These are phyloP conservation scores for Gautieria morchelliformis DNA, from an alignment of 768 basidiomycete species.

Conservation along the genomic window DNA sequence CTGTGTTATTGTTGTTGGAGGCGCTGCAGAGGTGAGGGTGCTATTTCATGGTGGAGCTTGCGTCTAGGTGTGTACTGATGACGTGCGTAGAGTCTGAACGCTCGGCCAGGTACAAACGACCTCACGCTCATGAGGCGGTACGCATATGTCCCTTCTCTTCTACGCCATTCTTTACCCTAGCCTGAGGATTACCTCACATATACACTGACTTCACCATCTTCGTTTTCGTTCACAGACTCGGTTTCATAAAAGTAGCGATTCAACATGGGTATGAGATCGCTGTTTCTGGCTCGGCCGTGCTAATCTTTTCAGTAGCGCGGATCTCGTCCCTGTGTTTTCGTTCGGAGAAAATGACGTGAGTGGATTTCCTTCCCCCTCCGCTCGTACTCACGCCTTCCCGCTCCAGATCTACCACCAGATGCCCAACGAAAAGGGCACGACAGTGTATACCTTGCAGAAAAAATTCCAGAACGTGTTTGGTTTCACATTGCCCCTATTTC, in stretches of 20 bases:
- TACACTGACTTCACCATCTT: background rate
- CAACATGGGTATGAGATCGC: conserved; percentile 58
- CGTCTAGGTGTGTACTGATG: background rate
- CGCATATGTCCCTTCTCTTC: conserved; percentile 11
- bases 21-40: conserved; percentile 60
- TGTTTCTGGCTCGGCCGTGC: background rate
- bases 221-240: conserved; percentile 41
- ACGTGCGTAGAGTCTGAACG: conserved; percentile 52
- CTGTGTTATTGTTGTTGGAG: conserved; percentile 96
- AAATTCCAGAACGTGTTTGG: conserved; percentile 89
- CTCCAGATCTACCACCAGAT: conserved; percentile 93
- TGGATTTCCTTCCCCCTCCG: conserved; percentile 11
- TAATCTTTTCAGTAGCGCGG: conserved; percentile 47
- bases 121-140: conserved; percentile 68
- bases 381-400: background rate
- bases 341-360: conserved; percentile 97
- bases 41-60: background rate
- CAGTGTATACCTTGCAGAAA: conserved; percentile 77
- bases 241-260: conserved; percentile 93
- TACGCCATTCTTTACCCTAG: too few relatives aligned
- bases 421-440: conserved; percentile 90
- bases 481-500: conserved; percentile 95
- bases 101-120: conserved; percentile 95
- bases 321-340: conserved; percentile 94
- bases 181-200: too few relatives aligned